A percentile compares a stretch with the other conserved stretches of the same genome.
phyloP scores from a whole-genome alignment of 495 filamentous ascomycete species.

The Penicillium desertorum region DNA sequence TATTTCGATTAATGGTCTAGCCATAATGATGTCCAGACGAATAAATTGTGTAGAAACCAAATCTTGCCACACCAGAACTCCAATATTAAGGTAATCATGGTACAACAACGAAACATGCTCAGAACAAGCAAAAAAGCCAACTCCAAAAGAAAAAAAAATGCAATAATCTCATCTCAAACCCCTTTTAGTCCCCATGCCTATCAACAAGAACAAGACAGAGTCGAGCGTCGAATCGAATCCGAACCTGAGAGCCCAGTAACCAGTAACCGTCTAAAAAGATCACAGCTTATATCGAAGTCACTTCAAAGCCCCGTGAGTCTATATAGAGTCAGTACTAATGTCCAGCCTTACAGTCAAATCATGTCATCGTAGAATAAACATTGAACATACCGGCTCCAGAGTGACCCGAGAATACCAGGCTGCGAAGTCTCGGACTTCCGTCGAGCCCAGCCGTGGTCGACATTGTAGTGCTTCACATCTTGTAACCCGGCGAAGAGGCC shows the following conservation, averaged over 20 bases:
- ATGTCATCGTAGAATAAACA: too few species aligned
- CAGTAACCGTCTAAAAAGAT: neutral
- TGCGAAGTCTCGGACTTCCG: slow-evolving; percentile 20
- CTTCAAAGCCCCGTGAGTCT: slow-evolving; percentile 15
- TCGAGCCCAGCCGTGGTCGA: slow-evolving; percentile 43
- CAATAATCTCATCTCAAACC: neutral
- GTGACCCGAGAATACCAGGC: slow-evolving; percentile 17
- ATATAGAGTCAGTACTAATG: slow-evolving; percentile 4
- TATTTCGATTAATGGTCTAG: neutral
- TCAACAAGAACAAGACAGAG: neutral
- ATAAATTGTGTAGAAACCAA: neutral
- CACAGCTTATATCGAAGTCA: neutral
- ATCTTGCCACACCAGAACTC: neutral
- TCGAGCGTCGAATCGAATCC: neutral
- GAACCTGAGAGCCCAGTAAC: neutral
- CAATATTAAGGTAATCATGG: neutral
- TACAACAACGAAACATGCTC: too few species aligned
- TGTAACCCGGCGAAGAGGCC: slow-evolving; percentile 49
- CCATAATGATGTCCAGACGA: neutral
- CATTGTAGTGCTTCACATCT: slow-evolving; percentile 46
- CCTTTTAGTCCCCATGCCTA: neutral
- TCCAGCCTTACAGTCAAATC: too few species aligned
- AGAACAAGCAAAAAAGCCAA: too few species aligned
- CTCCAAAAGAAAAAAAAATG: neutral
- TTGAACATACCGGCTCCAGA: slow-evolving; percentile 26